phyloP scores from a whole-genome alignment of 768 basidiomycete species.

The Hericium coralloides region DNA sequence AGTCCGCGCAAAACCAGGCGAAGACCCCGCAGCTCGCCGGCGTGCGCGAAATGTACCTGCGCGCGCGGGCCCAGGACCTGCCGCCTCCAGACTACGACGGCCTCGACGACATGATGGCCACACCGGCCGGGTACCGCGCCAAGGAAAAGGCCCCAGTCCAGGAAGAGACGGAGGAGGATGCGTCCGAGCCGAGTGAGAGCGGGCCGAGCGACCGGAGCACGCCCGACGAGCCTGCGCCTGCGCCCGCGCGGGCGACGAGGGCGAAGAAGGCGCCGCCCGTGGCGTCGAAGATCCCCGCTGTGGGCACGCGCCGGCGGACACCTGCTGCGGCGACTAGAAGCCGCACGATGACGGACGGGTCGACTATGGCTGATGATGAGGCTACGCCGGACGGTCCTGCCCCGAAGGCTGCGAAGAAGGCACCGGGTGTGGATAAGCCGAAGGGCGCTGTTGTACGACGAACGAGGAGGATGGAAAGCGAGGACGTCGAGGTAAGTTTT shows the following conservation, averaged over 20 bases:
- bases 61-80: constrained; percentile 9
- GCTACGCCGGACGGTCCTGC: constrained; percentile 3
- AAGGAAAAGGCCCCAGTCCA: constrained; percentile 4
- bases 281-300: neutral
- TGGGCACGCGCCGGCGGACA: neutral
- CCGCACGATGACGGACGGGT: constrained; percentile 1
- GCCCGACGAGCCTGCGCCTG: neutral
- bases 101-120: constrained; percentile 23
- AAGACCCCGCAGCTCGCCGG: constrained; percentile 29
- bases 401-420: neutral
- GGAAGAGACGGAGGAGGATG: constrained; percentile 1
- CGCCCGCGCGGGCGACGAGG: neutral
- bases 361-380: constrained; percentile 10
- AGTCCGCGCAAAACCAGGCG: constrained; percentile 3
- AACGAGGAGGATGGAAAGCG: constrained; percentile 14
- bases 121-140: constrained; percentile 18
- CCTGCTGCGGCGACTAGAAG: neutral
- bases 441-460: constrained; percentile 10
- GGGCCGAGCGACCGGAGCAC: constrained; percentile 5
- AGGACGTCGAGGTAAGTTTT: neutral
- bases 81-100: constrained; percentile 21
- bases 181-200: constrained; percentile 3
- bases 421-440: neutral
- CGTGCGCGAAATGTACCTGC: constrained; percentile 22
- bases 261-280: neutral